phyloP scores from a whole-genome alignment of 768 basidiomycete genomes.

The Tricholoma bakamatsutake region DNA sequence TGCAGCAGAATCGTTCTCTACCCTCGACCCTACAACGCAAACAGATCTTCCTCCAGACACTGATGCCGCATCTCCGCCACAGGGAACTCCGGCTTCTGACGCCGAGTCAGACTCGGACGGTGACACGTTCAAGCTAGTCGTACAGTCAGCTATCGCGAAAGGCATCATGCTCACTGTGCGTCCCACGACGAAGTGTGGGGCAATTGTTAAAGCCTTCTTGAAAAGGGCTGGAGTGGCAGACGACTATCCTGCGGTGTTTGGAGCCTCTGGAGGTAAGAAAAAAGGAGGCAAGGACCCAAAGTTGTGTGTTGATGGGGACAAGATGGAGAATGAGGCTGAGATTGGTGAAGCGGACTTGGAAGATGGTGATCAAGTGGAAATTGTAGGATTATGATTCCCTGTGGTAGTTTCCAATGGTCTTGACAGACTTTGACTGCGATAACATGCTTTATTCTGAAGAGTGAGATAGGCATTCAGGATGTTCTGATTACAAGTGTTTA shows the following conservation, averaged over 20 bases:
- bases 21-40: slow-evolving; percentile 2
- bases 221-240: slow-evolving; percentile 58
- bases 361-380: slow-evolving; percentile 76
- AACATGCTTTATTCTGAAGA: too few species aligned
- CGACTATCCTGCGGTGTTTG: slow-evolving; percentile 39
- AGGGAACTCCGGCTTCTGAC: slow-evolving; percentile 22
- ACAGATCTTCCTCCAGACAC: slow-evolving; percentile 12
- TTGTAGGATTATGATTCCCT: slow-evolving; percentile 48
- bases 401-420: slow-evolving; percentile 4
- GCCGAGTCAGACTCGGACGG: slow-evolving; percentile 39
- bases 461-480: too few species aligned
- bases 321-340: slow-evolving; percentile 48
- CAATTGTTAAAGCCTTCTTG: slow-evolving; percentile 71
- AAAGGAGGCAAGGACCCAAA: slow-evolving; percentile 37
- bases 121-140: slow-evolving; percentile 57
- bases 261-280: slow-evolving; percentile 23
- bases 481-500: too few species aligned
- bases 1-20: slow-evolving; percentile 2
- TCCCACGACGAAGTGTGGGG: slow-evolving; percentile 68
- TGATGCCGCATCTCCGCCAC: slow-evolving; percentile 9
- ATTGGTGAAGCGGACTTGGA: slow-evolving; percentile 70
- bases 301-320: slow-evolving; percentile 67
- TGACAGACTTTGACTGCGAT: too few species aligned
- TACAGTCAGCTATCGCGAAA: slow-evolving; percentile 53
- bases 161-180: slow-evolving; percentile 65